Base-by-base conservation (phyloP, 306 rosid species). In the Prunus mume region DNA sequence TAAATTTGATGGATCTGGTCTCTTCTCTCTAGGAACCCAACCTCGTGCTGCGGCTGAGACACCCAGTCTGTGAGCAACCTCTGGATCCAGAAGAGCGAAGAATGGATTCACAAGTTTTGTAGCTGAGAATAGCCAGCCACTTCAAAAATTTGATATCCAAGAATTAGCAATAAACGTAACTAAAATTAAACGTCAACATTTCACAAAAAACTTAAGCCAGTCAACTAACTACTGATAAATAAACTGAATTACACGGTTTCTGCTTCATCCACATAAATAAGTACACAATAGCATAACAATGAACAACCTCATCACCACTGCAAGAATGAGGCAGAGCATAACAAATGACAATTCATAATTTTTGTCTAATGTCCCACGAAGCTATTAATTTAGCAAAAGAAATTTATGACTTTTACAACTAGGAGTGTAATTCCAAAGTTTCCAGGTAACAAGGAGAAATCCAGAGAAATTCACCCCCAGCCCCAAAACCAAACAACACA, bases 21-120 rank as follows among this genome's bases (percentile, higher is more conserved):
- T 91, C 90, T 92, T 94, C 90, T 94, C 98, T 77, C 93, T 87
- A 27, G 98, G 98, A 82, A 94, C 91, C 98, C 98, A 94, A 67
- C 97, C 93, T 58, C 93, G 95, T 65, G 98, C 91, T 74, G 98
- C 96, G 28, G 98, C 98, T 41, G 92, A 87, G 84, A 94, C 93
- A 32, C 81, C 97, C 68, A 94, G 76, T 30, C 73, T 86, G 80
- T 94, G 98, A 14, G 98, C 98, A 83, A 85, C 65, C 88, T 94
- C 98, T 0, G 98, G 89, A 68, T 94, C 98, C 84, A 95, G 74
- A 85, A 95, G 90, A 57, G 98, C 95, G 12, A 95, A 95, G 79
- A 92, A 88, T 13, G 97, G 98, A 83, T 95, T 95, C 78, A 92
- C 91, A 50, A 92, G 88, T 88, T 89, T 95, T 57, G 97, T 92